Evolutionary conservation across 2,329 filamentous ascomycete genomes (phyloP).

Genomic region (Coniochaeta ligniaria): DNA sequence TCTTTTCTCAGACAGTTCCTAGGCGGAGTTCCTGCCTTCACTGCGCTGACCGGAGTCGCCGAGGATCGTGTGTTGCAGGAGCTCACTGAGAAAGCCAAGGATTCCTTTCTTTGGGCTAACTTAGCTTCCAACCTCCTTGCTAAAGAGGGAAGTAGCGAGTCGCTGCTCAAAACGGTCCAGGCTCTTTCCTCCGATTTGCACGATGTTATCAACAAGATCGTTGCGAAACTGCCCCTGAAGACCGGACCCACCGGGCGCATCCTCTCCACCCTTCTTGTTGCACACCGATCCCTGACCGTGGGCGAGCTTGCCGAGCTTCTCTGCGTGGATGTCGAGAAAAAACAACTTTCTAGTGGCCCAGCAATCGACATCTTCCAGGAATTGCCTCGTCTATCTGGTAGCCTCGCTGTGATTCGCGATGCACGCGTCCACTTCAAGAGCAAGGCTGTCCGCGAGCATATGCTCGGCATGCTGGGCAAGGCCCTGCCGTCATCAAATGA

Average conservation of each 20-base stretch:
- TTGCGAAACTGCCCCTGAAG: conserved; percentile 16
- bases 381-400: conserved; percentile 14
- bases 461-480: conserved; percentile 25
- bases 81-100: conserved; percentile 23
- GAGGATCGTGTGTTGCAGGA: conserved; percentile 19
- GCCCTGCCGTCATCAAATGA: conserved; percentile 23
- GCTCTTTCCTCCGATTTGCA: conserved; percentile 15
- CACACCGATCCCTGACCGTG: conserved; percentile 22
- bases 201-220: conserved; percentile 16
- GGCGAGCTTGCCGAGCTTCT: conserved; percentile 25
- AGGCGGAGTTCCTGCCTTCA: conserved; percentile 11
- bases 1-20: conserved; percentile 19
- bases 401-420: conserved; percentile 24
- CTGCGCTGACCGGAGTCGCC: conserved; percentile 10
- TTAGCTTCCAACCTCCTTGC: conserved; percentile 20
- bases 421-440: conserved; percentile 29
- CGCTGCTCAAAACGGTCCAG: conserved; percentile 16
- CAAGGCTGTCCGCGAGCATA: conserved; percentile 21
- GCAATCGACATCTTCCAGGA: conserved; percentile 14
- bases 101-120: conserved; percentile 30
- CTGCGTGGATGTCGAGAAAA: conserved; percentile 16
- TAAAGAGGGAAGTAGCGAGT: conserved; percentile 13
- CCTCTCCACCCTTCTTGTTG: conserved; percentile 26
- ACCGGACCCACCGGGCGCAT: conserved; percentile 18
- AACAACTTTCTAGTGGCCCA: conserved; percentile 9